Conservation (phyloP, 1,284 basidiomycete genomes). For the Pseudomicrostroma phylloplanum region DNA sequence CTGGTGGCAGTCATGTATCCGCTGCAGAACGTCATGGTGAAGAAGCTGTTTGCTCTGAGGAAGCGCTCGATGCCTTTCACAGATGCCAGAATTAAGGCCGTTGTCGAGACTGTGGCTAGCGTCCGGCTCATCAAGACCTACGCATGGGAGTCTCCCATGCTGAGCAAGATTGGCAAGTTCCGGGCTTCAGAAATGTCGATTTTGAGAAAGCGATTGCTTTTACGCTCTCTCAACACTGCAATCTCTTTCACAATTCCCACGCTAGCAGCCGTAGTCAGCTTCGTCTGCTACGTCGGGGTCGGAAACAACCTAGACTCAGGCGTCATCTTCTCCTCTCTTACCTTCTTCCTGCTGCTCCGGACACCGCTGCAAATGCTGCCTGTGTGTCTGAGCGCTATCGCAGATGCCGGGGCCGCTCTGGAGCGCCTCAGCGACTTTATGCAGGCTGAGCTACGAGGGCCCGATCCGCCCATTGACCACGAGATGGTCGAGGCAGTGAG, state of each 20-base stretch:
- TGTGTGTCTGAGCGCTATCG: constrained; percentile 66
- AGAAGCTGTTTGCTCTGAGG: constrained; percentile 25
- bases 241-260: constrained; percentile 27
- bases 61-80: constrained; percentile 22
- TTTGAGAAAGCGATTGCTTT: constrained; percentile 31
- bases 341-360: constrained; percentile 58
- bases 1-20: constrained; percentile 55
- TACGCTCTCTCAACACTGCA: constrained; percentile 26
- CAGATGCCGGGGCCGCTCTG: constrained; percentile 59
- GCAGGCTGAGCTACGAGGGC: constrained; percentile 10
- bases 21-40: constrained; percentile 23
- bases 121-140: constrained; percentile 35
- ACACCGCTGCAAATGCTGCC: constrained; percentile 56
- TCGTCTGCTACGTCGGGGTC: constrained; percentile 57
- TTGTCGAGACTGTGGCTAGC: constrained; percentile 27
- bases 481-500: constrained; percentile 9
- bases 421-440: constrained; percentile 37
- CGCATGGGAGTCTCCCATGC: constrained; percentile 33
- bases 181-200: constrained; percentile 53
- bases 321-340: constrained; percentile 66
- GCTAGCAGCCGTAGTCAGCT: constrained; percentile 28
- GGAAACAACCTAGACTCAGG: constrained; percentile 65
- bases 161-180: constrained; percentile 57
- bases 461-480: constrained; percentile 11
- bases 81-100: constrained; percentile 16